A percentile compares a stretch with the other conserved stretches of the same genome.
These are phyloP conservation scores for Eucalyptus leucophloia DNA, from an alignment of 345 rosid genomes.

Conservation along the genomic window DNA sequence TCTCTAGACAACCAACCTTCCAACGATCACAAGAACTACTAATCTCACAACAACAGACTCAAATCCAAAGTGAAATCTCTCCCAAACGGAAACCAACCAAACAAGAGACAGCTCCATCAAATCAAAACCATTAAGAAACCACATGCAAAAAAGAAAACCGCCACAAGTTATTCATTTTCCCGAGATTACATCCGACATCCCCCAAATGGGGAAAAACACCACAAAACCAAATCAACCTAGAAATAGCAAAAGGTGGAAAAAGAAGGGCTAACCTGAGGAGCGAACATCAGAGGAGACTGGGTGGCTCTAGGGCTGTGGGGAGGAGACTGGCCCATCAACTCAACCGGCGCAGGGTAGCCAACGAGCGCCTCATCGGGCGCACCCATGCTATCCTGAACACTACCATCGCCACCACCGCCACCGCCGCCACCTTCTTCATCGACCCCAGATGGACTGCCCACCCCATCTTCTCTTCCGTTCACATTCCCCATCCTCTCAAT, in stretches of 20 bases:
- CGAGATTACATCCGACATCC: not conserved
- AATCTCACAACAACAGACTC: not conserved
- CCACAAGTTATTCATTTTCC: not conserved
- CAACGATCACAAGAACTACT: not conserved
- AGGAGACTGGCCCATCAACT: constrained; percentile 86
- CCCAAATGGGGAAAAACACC: not conserved
- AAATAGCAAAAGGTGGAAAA: not conserved
- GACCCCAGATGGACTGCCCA: constrained; percentile 36
- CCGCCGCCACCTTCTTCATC: constrained; percentile 29
- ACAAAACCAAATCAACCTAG: not conserved
- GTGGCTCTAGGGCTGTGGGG: constrained; percentile 83
- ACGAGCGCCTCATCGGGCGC: constrained; percentile 21
- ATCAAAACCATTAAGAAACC: not conserved
- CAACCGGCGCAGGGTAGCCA: constrained; percentile 12
- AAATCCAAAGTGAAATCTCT: not conserved
- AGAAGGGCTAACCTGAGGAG: constrained; percentile 62
- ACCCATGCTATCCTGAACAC: constrained; percentile 20
- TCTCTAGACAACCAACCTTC: not conserved
- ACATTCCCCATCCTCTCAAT: constrained; percentile 69
- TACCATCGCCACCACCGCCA: not conserved
- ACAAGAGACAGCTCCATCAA: not conserved
- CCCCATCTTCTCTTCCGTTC: constrained; percentile 77
- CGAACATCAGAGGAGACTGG: constrained; percentile 81
- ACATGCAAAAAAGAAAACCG: not conserved
- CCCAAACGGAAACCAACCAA: not conserved